Evolutionary conservation across 352 stramenopile genomes (phyloP).

Genomic region (Globisporangium parvum): DNA sequence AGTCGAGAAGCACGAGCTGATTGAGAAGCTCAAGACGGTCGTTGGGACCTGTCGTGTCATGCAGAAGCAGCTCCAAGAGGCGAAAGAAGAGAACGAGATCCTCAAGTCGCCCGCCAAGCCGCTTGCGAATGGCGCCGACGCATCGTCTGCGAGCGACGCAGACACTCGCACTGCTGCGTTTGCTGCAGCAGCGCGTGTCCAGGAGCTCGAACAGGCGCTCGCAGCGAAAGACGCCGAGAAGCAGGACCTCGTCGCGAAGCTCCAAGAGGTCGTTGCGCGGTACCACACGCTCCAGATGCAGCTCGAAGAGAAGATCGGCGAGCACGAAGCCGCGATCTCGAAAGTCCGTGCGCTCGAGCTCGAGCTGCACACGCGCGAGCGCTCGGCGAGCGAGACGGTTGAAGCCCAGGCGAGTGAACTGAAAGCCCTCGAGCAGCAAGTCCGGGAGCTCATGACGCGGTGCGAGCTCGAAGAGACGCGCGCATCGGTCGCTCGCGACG

Average conservation of each 20-base stretch:
- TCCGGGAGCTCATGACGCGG: conserved; percentile 20
- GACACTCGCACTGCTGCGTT: conserved; percentile 5
- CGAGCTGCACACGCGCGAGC: conserved; percentile 30
- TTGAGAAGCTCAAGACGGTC: conserved; percentile 71
- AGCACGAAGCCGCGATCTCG: conserved; percentile 36
- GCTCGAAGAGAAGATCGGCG: conserved; percentile 40
- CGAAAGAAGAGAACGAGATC: conserved; percentile 46
- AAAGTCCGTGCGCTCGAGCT: conserved; percentile 53
- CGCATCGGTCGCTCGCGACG: conserved; percentile 43
- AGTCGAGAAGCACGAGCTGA: conserved; percentile 62
- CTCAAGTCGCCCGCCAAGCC: conserved; percentile 31
- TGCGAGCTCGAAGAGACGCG: conserved; percentile 41
- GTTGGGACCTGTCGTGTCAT: conserved; percentile 60
- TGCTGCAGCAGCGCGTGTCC: conserved; percentile 17
- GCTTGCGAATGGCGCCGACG: background rate
- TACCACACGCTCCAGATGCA: conserved; percentile 49
- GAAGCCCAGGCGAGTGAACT: conserved; percentile 15
- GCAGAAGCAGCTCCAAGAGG: conserved; percentile 68
- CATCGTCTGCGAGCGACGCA: background rate
- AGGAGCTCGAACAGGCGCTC: conserved; percentile 30
- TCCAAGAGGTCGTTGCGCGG: conserved; percentile 40
- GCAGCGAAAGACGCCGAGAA: conserved; percentile 39
- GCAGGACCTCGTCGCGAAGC: conserved; percentile 35
- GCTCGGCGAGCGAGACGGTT: background rate
- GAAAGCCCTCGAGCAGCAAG: conserved; percentile 23